Evolutionary conservation across 768 basidiomycete genomes (phyloP).

Genomic region (Podaxis carcinomalis): DNA sequence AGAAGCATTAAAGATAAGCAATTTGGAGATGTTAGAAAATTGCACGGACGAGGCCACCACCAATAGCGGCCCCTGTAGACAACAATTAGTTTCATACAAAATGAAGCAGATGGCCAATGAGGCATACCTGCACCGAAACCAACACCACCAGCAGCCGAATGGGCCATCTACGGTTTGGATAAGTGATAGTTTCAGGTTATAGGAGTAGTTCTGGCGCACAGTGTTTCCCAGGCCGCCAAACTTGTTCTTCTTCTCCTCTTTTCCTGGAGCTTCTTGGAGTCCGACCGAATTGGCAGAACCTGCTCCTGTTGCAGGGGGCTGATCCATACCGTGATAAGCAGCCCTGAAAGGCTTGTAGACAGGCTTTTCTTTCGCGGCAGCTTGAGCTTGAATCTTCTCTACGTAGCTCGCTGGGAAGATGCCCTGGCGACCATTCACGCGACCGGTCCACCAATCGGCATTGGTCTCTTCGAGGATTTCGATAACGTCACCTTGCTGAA

Average conservation of each 20-base stretch:
- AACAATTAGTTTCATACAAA: background rate
- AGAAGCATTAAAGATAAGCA: background rate
- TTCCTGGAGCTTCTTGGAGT: slow-evolving; percentile 37
- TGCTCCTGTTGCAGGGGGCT: slow-evolving; percentile 28
- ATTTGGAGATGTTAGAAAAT: slow-evolving; percentile 22
- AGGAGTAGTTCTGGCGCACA: slow-evolving; percentile 27
- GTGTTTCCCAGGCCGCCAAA: slow-evolving; percentile 56
- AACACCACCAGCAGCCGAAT: slow-evolving; percentile 64
- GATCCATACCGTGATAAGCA: slow-evolving; percentile 34
- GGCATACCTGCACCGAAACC: slow-evolving; percentile 71
- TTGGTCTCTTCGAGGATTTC: slow-evolving; percentile 79
- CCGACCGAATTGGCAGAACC: slow-evolving; percentile 36
- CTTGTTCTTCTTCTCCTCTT: slow-evolving; percentile 53
- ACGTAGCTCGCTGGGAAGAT: slow-evolving; percentile 79
- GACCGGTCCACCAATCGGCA: slow-evolving; percentile 85
- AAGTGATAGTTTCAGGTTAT: background rate
- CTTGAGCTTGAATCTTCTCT: slow-evolving; percentile 40
- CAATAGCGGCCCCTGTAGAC: slow-evolving; percentile 27
- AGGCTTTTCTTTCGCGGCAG: slow-evolving; percentile 19
- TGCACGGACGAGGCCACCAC: slow-evolving; percentile 28
- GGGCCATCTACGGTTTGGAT: slow-evolving; percentile 38
- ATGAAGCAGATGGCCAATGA: background rate
- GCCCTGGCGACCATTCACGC: slow-evolving; percentile 56
- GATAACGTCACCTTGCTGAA: slow-evolving; percentile 70
- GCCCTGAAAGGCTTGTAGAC: slow-evolving; percentile 43